phyloP scores from a whole-genome alignment of 2,329 filamentous ascomycete species.

The Phaeophleospora eucalypticola region DNA sequence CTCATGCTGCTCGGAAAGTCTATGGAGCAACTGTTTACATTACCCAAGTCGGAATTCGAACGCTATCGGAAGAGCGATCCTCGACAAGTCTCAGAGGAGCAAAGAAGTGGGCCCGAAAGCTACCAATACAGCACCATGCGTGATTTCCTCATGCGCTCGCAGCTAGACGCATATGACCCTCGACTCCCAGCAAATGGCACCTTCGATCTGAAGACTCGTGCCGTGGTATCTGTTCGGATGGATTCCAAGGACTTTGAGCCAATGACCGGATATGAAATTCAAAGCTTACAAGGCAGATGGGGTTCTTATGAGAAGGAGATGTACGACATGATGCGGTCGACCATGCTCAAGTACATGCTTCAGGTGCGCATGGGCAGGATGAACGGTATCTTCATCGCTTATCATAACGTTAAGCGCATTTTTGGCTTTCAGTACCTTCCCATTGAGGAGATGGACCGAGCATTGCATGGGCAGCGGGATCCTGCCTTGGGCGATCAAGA shows the following conservation, averaged over 20 bases:
- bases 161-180: conserved; percentile 84
- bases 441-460: conserved; percentile 79
- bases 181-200: conserved; percentile 86
- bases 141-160: conserved; percentile 90
- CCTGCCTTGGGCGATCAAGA: conserved; percentile 70
- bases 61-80: conserved; percentile 69
- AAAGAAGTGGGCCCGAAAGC: conserved; percentile 67
- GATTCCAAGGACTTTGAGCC: conserved; percentile 66
- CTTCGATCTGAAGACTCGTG: conserved; percentile 94
- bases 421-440: conserved; percentile 97
- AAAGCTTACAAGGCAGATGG: conserved; percentile 67
- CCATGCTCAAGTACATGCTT: conserved; percentile 93
- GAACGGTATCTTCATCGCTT: conserved; percentile 98
- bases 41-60: conserved; percentile 78
- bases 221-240: conserved; percentile 89
- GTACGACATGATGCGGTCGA: conserved; percentile 91
- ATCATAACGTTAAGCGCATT: conserved; percentile 89
- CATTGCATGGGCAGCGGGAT: conserved; percentile 74
- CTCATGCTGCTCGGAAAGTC: conserved; percentile 91
- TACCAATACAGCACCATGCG: conserved; percentile 85
- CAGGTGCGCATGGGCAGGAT: conserved; percentile 96
- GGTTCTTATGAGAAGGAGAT: conserved; percentile 95
- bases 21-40: conserved; percentile 90
- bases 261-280: conserved; percentile 84
- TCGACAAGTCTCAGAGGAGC: conserved; percentile 65